phyloP scores from a whole-genome alignment of 352 stramenopile genomes.

The Globisporangium camurandrum region DNA sequence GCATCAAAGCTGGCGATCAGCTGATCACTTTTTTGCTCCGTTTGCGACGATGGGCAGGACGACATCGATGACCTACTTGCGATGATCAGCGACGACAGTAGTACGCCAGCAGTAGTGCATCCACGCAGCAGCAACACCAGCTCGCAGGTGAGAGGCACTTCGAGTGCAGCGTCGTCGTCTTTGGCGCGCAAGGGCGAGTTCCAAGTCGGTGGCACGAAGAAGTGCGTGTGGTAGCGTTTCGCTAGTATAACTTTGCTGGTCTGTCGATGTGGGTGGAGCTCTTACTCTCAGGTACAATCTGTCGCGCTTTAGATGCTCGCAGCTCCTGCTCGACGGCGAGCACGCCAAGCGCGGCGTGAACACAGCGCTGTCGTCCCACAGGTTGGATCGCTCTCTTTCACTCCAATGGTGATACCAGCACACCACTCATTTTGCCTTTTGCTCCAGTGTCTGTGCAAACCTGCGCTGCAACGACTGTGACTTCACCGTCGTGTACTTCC shows the following conservation, averaged over 20 bases:
- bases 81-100: slow-evolving; percentile 46
- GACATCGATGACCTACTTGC: slow-evolving; percentile 73
- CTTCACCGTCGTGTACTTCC: slow-evolving; percentile 74
- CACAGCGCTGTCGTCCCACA: slow-evolving; percentile 44
- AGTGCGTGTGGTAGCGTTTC: too few relatives aligned
- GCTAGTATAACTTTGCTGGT: too few relatives aligned
- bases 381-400: slow-evolving; percentile 13
- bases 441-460: slow-evolving; percentile 47
- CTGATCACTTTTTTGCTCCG: too few relatives aligned
- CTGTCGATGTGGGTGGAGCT: too few relatives aligned
- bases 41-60: too few relatives aligned
- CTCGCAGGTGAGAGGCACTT: not conserved
- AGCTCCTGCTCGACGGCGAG: slow-evolving; percentile 46
- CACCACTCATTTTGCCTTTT: not conserved
- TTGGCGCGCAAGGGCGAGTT: slow-evolving; percentile 20
- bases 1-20: not conserved
- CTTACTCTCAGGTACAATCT: not conserved
- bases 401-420: not conserved
- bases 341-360: slow-evolving; percentile 45
- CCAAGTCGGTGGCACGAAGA: slow-evolving; percentile 46
- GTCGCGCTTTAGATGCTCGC: slow-evolving; percentile 33
- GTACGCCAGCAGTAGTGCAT: slow-evolving; percentile 23
- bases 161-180: slow-evolving; percentile 4
- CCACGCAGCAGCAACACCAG: slow-evolving; percentile 10
- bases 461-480: slow-evolving; percentile 79